Evolutionary conservation across 2,329 filamentous ascomycete species (phyloP).

Genomic region (Leptographium flavum): DNA sequence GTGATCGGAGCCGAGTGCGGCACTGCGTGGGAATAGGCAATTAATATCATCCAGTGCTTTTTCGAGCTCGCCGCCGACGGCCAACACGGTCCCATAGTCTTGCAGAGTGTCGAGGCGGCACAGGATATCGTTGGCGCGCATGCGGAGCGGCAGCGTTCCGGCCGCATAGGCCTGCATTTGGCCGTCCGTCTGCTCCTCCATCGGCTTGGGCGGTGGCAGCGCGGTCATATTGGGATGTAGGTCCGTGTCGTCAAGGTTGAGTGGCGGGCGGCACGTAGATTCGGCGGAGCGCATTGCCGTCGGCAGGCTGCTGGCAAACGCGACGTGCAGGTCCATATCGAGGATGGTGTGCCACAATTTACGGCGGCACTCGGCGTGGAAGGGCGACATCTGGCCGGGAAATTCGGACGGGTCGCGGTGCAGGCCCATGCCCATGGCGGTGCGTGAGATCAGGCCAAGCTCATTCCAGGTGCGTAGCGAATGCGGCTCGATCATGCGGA

Average conservation of each 20-base stretch:
- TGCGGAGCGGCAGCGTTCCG: slow-evolving; percentile 32
- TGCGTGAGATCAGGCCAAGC: slow-evolving; percentile 38
- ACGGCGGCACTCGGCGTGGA: slow-evolving; percentile 38
- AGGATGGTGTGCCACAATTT: slow-evolving; percentile 41
- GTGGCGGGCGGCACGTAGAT: slow-evolving; percentile 36
- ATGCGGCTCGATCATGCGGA: slow-evolving; percentile 32
- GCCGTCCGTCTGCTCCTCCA: slow-evolving; percentile 37
- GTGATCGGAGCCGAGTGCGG: slow-evolving; percentile 25
- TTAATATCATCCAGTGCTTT: slow-evolving; percentile 39
- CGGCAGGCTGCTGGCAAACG: slow-evolving; percentile 36
- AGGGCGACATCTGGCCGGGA: slow-evolving; percentile 28
- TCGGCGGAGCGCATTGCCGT: slow-evolving; percentile 36
- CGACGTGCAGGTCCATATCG: slow-evolving; percentile 41
- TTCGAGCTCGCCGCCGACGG: slow-evolving; percentile 38
- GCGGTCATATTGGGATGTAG: slow-evolving; percentile 31
- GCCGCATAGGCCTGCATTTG: slow-evolving; percentile 41
- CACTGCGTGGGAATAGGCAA: slow-evolving; percentile 33
- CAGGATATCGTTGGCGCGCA: slow-evolving; percentile 34
- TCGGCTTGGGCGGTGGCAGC: slow-evolving; percentile 32
- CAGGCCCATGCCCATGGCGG: slow-evolving; percentile 45
- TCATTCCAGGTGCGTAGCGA: slow-evolving; percentile 39
- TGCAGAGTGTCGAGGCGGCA: slow-evolving; percentile 35
- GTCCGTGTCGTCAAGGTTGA: slow-evolving; percentile 38
- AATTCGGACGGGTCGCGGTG: slow-evolving; percentile 43
- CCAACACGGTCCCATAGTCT: slow-evolving; percentile 39